A percentile compares a stretch with the other conserved stretches of the same genome.
Evolutionary conservation across 73 alveolate genomes (phyloP).

Genomic region (Paramecium tetraurelia): DNA sequence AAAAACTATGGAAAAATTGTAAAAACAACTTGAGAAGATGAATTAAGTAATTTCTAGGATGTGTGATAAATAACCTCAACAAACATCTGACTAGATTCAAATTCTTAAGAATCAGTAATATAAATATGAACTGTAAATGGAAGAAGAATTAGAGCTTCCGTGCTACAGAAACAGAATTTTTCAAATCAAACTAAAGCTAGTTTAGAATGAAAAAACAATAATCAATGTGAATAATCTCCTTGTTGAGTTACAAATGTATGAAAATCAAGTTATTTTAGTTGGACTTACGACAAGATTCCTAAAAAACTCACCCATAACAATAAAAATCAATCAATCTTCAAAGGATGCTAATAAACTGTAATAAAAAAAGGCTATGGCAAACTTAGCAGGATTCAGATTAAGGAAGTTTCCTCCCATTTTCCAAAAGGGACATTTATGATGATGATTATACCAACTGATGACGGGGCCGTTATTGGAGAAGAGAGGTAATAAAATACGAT

Average conservation of each 20-base stretch:
- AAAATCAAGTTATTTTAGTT: not conserved
- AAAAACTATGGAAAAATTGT: not conserved
- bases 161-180: slow-evolving; percentile 37
- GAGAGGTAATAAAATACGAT: not conserved
- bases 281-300: slow-evolving; percentile 42
- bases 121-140: slow-evolving; percentile 23
- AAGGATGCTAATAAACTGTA: slow-evolving; percentile 33
- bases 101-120: not conserved
- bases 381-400: not conserved
- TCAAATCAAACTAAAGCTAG: not conserved
- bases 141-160: not conserved
- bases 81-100: not conserved
- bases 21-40: not conserved
- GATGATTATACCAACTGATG: not conserved
- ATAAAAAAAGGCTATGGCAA: slow-evolving; percentile 14
- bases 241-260: slow-evolving; percentile 22
- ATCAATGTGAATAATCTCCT: not conserved
- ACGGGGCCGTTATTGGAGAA: not conserved
- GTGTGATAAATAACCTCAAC: not conserved
- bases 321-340: not conserved
- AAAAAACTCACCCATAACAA: slow-evolving; percentile 25
- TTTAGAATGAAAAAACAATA: not conserved
- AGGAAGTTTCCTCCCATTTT: slow-evolving; percentile 46
- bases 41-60: not conserved
- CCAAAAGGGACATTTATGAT: slow-evolving; percentile 36